phyloP scores from a whole-genome alignment of 768 basidiomycete genomes.

The Ephemerocybe angulata region DNA sequence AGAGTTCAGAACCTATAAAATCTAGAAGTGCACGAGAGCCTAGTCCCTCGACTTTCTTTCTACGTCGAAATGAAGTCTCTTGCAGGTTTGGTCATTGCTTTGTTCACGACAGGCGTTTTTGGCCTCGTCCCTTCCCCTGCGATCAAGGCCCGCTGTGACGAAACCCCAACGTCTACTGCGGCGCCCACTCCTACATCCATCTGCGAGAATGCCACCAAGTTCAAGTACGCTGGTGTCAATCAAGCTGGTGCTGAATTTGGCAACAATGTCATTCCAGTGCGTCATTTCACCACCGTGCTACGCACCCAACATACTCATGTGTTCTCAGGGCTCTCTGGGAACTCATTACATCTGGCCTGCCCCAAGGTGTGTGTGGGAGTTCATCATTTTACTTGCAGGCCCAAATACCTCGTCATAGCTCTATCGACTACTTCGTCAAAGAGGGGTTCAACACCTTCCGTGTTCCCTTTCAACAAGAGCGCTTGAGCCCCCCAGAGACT shows the following conservation, averaged over 20 bases:
- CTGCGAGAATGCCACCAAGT: constrained; percentile 21
- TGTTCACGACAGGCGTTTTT: neutral
- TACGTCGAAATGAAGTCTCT: neutral
- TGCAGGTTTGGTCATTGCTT: neutral
- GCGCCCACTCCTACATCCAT: neutral
- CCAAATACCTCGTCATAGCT: constrained; percentile 6
- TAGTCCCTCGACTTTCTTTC: too few species aligned
- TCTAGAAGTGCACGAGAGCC: too few species aligned
- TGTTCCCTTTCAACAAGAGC: constrained; percentile 57
- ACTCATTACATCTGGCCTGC: constrained; percentile 51
- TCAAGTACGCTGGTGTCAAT: constrained; percentile 63
- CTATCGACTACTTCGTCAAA: constrained; percentile 49
- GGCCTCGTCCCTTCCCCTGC: neutral
- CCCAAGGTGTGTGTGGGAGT: constrained; percentile 13
- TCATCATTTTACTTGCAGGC: neutral
- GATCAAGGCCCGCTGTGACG: constrained; percentile 1
- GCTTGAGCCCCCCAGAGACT: constrained; percentile 47
- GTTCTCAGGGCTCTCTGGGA: constrained; percentile 32
- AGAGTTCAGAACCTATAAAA: neutral
- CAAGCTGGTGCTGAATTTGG: constrained; percentile 64
- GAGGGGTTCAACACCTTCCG: constrained; percentile 64
- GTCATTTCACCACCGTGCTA: constrained; percentile 8
- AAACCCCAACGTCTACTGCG: constrained; percentile 8
- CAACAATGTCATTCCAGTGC: constrained; percentile 43
- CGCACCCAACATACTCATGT: neutral